phyloP scores from a whole-genome alignment of 73 alveolate species.

The Paramecium pentaurelia region DNA sequence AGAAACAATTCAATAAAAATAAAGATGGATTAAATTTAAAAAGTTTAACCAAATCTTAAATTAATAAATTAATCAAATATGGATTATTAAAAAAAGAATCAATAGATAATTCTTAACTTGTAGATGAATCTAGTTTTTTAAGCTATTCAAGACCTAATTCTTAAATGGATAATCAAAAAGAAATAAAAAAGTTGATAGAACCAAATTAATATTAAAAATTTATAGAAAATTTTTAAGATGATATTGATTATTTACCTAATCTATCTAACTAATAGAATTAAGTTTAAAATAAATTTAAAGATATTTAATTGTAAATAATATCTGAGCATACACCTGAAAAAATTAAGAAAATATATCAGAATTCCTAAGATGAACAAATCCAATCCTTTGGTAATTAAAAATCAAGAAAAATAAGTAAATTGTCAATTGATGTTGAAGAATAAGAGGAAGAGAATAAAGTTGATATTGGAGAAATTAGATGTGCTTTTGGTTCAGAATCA shows the following conservation, averaged over 20 bases:
- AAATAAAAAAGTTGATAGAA: not conserved
- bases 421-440: constrained; percentile 36
- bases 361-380: not conserved
- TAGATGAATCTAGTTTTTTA: not conserved
- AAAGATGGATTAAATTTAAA: not conserved
- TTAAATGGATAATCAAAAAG: not conserved
- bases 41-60: not conserved
- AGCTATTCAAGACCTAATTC: not conserved
- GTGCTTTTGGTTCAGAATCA: constrained; percentile 29
- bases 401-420: not conserved
- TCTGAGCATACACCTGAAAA: not conserved
- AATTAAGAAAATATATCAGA: not conserved
- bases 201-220: not conserved
- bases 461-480: constrained; percentile 29
- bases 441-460: constrained; percentile 27
- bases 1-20: not conserved
- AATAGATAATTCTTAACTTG: not conserved
- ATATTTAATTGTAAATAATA: not conserved
- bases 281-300: not conserved
- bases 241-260: not conserved
- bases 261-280: not conserved
- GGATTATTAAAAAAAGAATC: not conserved
- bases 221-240: not conserved
- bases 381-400: not conserved
- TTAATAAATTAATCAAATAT: not conserved